Base-by-base conservation (phyloP, 2,329 filamentous ascomycete genomes). In the Trichothecium sympodiale region DNA sequence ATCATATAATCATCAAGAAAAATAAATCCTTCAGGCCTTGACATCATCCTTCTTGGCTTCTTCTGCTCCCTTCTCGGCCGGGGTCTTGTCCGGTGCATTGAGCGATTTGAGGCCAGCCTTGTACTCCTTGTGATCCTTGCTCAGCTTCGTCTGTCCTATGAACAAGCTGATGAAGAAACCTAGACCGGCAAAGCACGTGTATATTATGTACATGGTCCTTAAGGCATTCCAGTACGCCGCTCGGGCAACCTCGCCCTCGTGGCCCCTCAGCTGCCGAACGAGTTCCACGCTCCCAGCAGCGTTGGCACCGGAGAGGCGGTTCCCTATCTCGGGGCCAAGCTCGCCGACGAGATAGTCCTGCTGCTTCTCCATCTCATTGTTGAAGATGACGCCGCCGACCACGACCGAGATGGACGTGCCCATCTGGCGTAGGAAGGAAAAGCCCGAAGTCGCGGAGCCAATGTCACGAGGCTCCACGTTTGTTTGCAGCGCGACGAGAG, bases 331-430 rank as follows among this genome's bases (percentile, higher is more conserved):
- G 0, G 57, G 57, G 1, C 70, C 70, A 0, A 83, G 63, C 4
- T 67, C 55, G 20, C 57, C 46, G 16, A 59, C 54, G 20, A 83
- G 64, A 8, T 50, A 48, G 4, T 58, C 48, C 18, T 67, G 62
- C 45, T 75, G 70, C 32, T 61, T 63, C 43, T 74, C 59, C 76
- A 86, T 83, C 40, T 70, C 61, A 52, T 88, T 87, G 56, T 85
- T 78, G 59, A 88, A 87, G 27, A 88, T 70, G 31, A 85, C 80
- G n/a, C 80, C 77, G 17, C 83, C 83, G 28, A 87, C 65, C 2
- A 85, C 80, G 35, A 86, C 70, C 0, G 76, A 77, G 15, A 79
- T 70, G 3, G 77, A 70, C 0, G 77, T 83, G 8, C 76, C 77
- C 3, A 87, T 60, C 45, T 82, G 80, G 15, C 82, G 74, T 7